Base-by-base conservation (phyloP, 306 rosid species). In the Quercus parvula region DNA sequence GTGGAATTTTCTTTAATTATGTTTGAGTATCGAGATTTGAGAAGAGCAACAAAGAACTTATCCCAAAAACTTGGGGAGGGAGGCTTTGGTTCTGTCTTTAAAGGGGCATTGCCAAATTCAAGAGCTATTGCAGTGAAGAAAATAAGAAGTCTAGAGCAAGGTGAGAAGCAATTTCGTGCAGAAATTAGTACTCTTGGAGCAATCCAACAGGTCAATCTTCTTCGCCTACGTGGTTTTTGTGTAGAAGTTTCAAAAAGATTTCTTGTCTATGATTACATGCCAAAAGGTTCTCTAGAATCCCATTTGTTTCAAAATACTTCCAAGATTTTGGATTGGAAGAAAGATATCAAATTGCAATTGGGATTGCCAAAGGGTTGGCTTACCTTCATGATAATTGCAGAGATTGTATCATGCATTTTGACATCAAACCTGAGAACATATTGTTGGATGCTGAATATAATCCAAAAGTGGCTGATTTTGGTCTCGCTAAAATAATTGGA, bases 401-500 rank as follows among this genome's bases (percentile, higher is more conserved):
- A 78, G 88, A 89, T 5, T 87, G 87, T 51, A 91, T 89, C 71
- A 83, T 91, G 67, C 96, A 91, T 57, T 86, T 91, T 27, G 91
- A 91, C 56, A 59, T 91, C 10, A 91, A 91, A 80, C 93, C 90
- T 0, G 93, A 91, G 54, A 91, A 89, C 87, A 87, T 89, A 57
- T 84, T 91, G 31, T 55, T 91, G 6, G 87, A 83, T 70, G 54
- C 76, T 20, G 82, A 80, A 0, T 69, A 75, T 46, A 62, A 72
- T 64, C 88, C 90, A 4, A 78, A 91, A 75, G 81, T 86, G 9
- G 86, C 94, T 0, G 96, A 89, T 62, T 91, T 91, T 38, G 94
- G 93, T 18, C 80, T 89, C 3, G 88, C 91, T 6, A 91, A 91
- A 81, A 77, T 89, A 1, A 57, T 91, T 18, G 90, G 89, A 15